phyloP scores from a whole-genome alignment of 352 stramenopile genomes.

The Thalassiosira allenii region DNA sequence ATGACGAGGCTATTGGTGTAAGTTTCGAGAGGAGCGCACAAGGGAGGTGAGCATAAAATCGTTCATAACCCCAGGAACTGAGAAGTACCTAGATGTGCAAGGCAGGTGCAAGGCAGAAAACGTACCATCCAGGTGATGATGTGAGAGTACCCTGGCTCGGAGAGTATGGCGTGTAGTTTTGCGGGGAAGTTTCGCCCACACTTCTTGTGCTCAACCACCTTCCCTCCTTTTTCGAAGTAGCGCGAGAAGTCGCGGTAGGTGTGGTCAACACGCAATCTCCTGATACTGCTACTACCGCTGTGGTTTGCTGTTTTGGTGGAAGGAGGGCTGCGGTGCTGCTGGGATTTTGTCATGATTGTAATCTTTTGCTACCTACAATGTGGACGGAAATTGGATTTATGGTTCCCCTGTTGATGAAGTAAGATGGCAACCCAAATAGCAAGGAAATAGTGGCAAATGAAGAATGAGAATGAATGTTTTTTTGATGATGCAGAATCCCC shows the following conservation, averaged over 20 bases:
- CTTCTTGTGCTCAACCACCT: constrained; percentile 33
- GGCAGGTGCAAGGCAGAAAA: not conserved
- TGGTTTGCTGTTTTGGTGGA: too few species aligned
- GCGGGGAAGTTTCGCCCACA: constrained; percentile 55
- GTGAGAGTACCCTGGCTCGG: constrained; percentile 35
- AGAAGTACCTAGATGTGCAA: not conserved
- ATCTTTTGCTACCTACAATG: too few species aligned
- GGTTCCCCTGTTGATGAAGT: too few species aligned
- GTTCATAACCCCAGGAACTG: not conserved
- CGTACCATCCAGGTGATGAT: constrained; percentile 60
- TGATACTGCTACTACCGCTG: too few species aligned
- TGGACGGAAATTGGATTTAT: too few species aligned
- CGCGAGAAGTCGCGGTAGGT: not conserved
- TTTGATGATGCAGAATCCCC: too few species aligned
- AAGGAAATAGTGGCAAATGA: too few species aligned
- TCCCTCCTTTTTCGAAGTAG: constrained; percentile 24
- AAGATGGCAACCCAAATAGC: too few species aligned
- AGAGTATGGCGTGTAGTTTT: constrained; percentile 66
- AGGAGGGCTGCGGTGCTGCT: too few species aligned
- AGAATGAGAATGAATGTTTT: too few species aligned
- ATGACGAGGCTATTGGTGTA: constrained; percentile 33
- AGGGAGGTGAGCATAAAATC: not conserved
- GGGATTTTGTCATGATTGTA: too few species aligned
- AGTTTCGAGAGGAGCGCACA: too few species aligned
- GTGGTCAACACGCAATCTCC: constrained; percentile 19